Evolutionary conservation across 768 basidiomycete genomes (phyloP), one percentile per base, ranked within the genome.

Genomic region (Tulasnella sp.): DNA sequence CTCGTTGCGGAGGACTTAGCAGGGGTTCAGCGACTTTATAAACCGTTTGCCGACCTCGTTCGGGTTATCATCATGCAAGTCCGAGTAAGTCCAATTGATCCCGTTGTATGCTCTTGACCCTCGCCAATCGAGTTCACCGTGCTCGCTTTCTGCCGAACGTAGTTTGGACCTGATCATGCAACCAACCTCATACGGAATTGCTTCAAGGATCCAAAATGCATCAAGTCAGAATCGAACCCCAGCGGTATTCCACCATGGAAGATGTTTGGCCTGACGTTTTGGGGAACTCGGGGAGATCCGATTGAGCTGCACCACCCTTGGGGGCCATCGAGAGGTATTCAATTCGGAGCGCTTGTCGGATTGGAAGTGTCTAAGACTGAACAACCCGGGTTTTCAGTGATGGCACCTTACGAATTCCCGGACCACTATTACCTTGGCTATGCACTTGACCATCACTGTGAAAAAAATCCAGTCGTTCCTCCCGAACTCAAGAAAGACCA

Each of bases 341-440:
- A 15, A n/a, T 14, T 31, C 22, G 2, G 22, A 29, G 29, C 3
- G 29, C 31, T 7, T 39, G n/a, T 15, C n/a, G 29, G 12, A 3
- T 9, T 9, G 68, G 22, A 70, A 14, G n/a, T 71, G 15, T 38
- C 36, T 31, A 72, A 39, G 14, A 31, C 39, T 42, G 39, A 31
- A 42, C 39, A 40, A 15, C 39, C 39, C 25, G 17, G 17, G 42
- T 39, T 34, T 42, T n/a, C 31, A 72, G 71, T 72, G 12, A 39
- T 72, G 39, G 39, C 71, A 42, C 71, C 71, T 15, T 72, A 72
- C 45, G 29, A 49, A 29, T 72, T 25, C 29, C 71, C 71, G 45
- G 45, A 72, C 39, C 71, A 72, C 29, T 72, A 72, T 72, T 72
- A 72, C 12, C 39, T 72, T 42, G 71, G 71, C 22, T 72, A 72